Base-by-base conservation (phyloP, 164 flowering plant genomes). In the Chimonanthus praecox region DNA sequence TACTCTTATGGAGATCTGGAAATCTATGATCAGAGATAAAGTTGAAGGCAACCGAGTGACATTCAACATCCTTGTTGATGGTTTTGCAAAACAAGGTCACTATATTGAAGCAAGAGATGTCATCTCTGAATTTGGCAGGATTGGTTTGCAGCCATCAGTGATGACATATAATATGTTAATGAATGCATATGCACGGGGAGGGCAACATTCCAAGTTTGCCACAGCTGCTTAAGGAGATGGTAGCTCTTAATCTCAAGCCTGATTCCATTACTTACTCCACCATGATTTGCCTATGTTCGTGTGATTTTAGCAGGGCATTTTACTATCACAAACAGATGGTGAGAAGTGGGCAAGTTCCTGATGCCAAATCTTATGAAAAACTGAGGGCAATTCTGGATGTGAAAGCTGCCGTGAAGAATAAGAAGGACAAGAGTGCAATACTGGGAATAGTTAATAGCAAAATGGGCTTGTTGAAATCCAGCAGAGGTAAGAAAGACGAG, bases 181-280 rank as follows among this genome's bases (percentile, higher is more conserved):
- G 82, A 94, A 94, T 83, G 97, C 97, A 49, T 91, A 92, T 83
- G 99, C 95, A 51, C 83, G 97, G 62, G 99, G 97, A 78, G 97
- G 95, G 68, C 92, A 88, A 77, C 87, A 90, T 71, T 80, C 81
- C 15, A 92, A 87, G 84, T 66, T 66, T 94, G 82, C 97, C 99
- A 4, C 91, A 91, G 72, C 87, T 92, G 49, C 78, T 92, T 82
- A 89, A 90, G 66, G 99, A 94, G 80, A 94, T 94, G 99, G 82
- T 86, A 20, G 81, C 80, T 72, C 89, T 89, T 21, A 81, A 84
- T 69, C 76, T 94, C 76, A 87, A 89, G 77, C 99, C 99, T 20
- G 96, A 94, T 80, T 87, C 94, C 3, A n/a, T 87, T 49, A 92
- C 97, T 7, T 92, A 84, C 69, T 86, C 88, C 20, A 92, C 97